Percentiles rank a stretch among this genome's conserved stretches.
These are phyloP conservation scores for Aspergillus sparsus DNA, from an alignment of 495 filamentous ascomycete species.

Conservation along the genomic window DNA sequence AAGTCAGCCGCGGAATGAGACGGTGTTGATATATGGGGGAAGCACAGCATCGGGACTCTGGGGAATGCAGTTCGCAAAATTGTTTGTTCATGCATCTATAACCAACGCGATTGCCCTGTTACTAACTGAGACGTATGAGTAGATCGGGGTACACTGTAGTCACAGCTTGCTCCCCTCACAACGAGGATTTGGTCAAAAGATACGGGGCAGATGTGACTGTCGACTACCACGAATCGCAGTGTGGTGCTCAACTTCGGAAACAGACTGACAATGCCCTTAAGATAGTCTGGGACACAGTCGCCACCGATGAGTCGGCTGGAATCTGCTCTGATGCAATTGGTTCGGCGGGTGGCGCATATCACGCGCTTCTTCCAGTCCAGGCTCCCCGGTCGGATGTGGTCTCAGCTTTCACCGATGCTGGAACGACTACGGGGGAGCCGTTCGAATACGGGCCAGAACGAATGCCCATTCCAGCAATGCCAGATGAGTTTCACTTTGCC, in stretches of 20 bases:
- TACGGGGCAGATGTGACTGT: not conserved
- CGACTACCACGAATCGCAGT: not conserved
- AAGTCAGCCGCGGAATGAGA: not conserved
- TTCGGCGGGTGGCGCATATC: not conserved
- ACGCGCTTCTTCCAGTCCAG: not conserved
- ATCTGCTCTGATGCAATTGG: not conserved
- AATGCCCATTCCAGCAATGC: not conserved
- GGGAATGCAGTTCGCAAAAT: constrained; percentile 4
- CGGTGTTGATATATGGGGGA: constrained; percentile 3
- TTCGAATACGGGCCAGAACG: not conserved
- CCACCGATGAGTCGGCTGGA: not conserved
- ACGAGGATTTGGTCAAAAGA: not conserved
- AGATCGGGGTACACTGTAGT: constrained; percentile 1
- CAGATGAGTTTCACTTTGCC: not conserved
- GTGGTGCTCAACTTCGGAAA: not conserved
- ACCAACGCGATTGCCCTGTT: no score
- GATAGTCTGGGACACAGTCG: not conserved
- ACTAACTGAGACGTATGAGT: no score
- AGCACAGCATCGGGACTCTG: not conserved
- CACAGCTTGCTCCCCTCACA: constrained; percentile 2
- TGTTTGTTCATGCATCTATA: not conserved
- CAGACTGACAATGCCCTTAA: not conserved
- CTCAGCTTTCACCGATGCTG: not conserved
- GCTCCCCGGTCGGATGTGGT: not conserved
- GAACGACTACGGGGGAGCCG: not conserved